Percentiles rank a stretch among this genome's conserved stretches.
phyloP scores from a whole-genome alignment of 202 grass and related monocot genomes.

The Zoysia matrella region DNA sequence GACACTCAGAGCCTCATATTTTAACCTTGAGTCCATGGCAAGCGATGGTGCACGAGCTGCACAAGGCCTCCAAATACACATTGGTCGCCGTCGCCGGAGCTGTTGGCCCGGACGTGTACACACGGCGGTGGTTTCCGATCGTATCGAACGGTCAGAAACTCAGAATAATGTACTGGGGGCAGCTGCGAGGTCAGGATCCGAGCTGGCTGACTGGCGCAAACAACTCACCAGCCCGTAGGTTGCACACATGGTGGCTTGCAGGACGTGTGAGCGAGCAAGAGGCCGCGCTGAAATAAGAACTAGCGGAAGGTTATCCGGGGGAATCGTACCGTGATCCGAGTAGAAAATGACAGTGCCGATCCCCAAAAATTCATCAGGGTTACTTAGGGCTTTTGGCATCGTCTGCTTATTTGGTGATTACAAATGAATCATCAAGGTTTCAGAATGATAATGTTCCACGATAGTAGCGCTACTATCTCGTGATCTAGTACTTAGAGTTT shows the following conservation, averaged over 20 bases:
- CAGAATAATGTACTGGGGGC: neutral
- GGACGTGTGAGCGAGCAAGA: neutral
- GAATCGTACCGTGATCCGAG: conserved; percentile 19
- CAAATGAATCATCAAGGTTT: too few relatives aligned
- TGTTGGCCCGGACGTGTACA: conserved; percentile 4
- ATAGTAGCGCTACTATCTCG: too few relatives aligned
- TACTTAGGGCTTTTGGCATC: too few relatives aligned
- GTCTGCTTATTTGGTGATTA: too few relatives aligned
- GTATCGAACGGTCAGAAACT: neutral
- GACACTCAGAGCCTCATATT: too few relatives aligned
- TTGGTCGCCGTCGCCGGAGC: neutral
- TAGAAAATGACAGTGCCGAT: conserved; percentile 39
- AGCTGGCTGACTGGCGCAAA: neutral
- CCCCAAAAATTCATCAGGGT: too few relatives aligned
- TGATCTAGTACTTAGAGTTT: too few relatives aligned
- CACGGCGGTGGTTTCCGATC: neutral
- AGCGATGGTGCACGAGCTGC: conserved; percentile 24
- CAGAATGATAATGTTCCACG: too few relatives aligned
- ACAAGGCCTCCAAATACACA: conserved; percentile 26
- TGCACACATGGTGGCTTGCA: neutral
- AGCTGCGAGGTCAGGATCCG: conserved; percentile 17
- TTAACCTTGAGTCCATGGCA: conserved; percentile 20
- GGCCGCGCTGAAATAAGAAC: conserved; percentile 1
- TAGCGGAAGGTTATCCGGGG: neutral
- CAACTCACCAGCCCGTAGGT: too few relatives aligned